These are phyloP conservation scores for Metschnikowia anglica DNA, from an alignment of 805 yeast species.

Conservation along the genomic window DNA sequence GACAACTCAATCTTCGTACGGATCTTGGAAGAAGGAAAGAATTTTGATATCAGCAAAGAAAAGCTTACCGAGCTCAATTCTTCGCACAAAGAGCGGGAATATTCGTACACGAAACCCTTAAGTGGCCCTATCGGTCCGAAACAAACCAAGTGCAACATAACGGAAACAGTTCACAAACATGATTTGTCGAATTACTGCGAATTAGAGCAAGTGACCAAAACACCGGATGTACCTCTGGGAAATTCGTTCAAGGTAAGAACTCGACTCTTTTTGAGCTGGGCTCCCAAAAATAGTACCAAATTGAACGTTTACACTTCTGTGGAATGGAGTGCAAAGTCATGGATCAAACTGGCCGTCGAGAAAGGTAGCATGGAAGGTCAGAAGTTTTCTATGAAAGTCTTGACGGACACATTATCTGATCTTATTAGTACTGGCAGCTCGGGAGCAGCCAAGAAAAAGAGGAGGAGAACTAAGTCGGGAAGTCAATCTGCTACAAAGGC, in stretches of 20 bases:
- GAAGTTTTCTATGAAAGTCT: constrained; percentile 29
- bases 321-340: constrained; percentile 88
- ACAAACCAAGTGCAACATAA: constrained; percentile 69
- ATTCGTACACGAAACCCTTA: constrained; percentile 70
- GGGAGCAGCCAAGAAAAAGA: constrained; percentile 15
- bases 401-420: constrained; percentile 15
- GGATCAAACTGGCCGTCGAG: constrained; percentile 90
- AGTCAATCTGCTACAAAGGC: constrained; percentile 4
- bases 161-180: constrained; percentile 56
- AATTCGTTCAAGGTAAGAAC: constrained; percentile 73
- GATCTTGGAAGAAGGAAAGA: constrained; percentile 33
- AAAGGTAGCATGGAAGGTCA: constrained; percentile 83
- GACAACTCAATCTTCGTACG: constrained; percentile 42
- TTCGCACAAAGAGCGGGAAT: constrained; percentile 49
- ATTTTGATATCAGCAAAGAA: constrained; percentile 25
- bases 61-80: constrained; percentile 35
- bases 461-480: constrained; percentile 15
- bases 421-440: constrained; percentile 11
- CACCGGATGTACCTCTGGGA: constrained; percentile 98
- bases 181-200: constrained; percentile 57
- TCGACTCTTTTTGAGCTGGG: constrained; percentile 76
- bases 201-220: constrained; percentile 60
- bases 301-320: constrained; percentile 64
- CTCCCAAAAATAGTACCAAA: constrained; percentile 55
- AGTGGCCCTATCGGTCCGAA: constrained; percentile 89